Base-by-base conservation (phyloP, 179 eudicot species). In the Sideroxylon spinosum region DNA sequence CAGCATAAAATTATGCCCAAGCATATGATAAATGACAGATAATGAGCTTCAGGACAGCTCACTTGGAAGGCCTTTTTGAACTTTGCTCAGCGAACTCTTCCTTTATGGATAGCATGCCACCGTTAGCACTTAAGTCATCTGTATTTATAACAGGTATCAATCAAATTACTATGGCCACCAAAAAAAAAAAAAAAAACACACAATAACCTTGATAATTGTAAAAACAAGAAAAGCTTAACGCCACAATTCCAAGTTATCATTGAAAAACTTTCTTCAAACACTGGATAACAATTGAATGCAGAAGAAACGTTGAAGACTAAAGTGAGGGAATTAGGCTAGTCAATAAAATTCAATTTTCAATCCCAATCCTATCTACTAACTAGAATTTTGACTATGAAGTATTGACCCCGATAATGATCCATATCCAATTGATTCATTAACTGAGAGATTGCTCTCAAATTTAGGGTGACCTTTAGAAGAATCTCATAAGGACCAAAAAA, bases 31-130 rank as follows among this genome's bases (percentile, higher is more conserved):
- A 48, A 52, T 20, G 49, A 75, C 67, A 28, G 9, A 56, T 59
- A 10, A 80, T 2, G 23, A 75, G 50, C 63, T 68, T 68, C 28
- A 23, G 25, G 73, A 65, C 26, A 12, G 74, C 76, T 80, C 75
- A 83, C 88, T 81, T 72, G 68, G 78, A 76, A 78, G 82, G 57
- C 48, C 62, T 53, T 49, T 78, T 81, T 49, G 74, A 70, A 77
- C 79, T 71, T 66, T 83, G 76, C 65, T 63, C 79, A 19, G 44
- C 52, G 67, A 75, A 53, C 50, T 56, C 81, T 71, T 72, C 71
- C 76, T 29, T 67, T 29, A 55, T 22, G 37, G 84, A 84, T 12
- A 29, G 20, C 9, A 25, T 60, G 46, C 44, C 77, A 70, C 70
- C 78, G 66, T 76, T 79, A 68, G 71, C 78, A 60, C 16, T 25